phyloP scores from a whole-genome alignment of 805 yeast species.

The Myxozyma sirexii region DNA sequence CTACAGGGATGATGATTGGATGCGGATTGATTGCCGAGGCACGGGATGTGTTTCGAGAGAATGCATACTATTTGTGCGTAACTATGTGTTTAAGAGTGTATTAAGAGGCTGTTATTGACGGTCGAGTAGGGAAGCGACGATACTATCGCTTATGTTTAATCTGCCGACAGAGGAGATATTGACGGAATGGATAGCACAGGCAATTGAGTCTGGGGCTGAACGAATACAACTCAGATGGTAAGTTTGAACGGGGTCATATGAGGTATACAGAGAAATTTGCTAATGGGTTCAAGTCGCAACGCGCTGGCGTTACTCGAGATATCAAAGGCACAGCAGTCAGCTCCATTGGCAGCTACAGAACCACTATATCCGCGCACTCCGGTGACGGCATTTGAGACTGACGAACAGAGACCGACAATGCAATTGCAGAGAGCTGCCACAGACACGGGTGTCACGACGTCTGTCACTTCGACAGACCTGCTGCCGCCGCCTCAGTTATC shows the following conservation, averaged over 20 bases:
- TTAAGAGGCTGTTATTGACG: no score
- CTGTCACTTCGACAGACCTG: not conserved
- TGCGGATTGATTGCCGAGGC: conserved; percentile 25
- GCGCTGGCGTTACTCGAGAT: conserved; percentile 14
- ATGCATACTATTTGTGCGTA: conserved; percentile 26
- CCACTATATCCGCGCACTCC: not conserved
- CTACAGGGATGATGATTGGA: conserved; percentile 31
- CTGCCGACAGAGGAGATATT: conserved; percentile 16
- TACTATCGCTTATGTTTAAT: conserved; percentile 24
- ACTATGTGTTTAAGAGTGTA: no score
- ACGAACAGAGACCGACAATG: not conserved
- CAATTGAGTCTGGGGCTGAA: conserved; percentile 10
- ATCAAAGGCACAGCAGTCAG: conserved; percentile 5
- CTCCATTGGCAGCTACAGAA: not conserved
- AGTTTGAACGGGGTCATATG: no score
- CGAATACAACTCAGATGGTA: conserved; percentile 22
- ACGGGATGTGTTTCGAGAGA: conserved; percentile 15
- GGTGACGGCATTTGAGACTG: not conserved
- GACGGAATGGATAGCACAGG: conserved; percentile 21
- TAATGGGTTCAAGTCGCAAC: conserved; percentile 7
- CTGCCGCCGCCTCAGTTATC: not conserved
- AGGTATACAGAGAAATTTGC: no score
- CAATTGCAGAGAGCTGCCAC: conserved; percentile 2
- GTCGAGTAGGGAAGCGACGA: conserved; percentile 20
- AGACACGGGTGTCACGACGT: not conserved